Base-by-base conservation (phyloP, 1,139 yeast species). In the Groenewaldozyma auringiensis region DNA sequence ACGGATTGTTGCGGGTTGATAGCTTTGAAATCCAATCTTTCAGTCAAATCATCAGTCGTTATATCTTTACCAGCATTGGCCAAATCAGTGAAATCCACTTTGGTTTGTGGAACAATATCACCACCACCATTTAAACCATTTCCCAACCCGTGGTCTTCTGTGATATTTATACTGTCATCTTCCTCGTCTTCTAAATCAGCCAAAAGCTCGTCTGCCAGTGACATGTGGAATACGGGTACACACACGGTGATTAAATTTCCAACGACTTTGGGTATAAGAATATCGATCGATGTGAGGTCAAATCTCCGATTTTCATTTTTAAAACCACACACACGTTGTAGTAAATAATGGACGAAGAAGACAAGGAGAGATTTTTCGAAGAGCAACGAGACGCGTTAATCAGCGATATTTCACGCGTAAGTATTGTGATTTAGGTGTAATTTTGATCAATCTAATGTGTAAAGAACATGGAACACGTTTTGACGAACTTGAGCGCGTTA, bases 401-500 rank as follows among this genome's bases (percentile, higher is more conserved):
- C 21, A 61, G 70, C 14, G 74, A 71, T 43, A 69, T 72, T 29
- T 59, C 69, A 3, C 50, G 53, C 40, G 63, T 59, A 50, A 39
- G 61, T 50, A 29, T 21, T 3, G 21, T 22, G 16, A 3, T 22
- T 2, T 18, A 13, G 11, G 11, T 16, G 6, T 8, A 21, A 25
- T 13, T 17, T 14, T 14, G 14, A 3, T 17, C 17, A 34, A 17
- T 20, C 21, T 27, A 13, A 37, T 36, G 29, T 36, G 21, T n/a
- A 22, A 17, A 61, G 54, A 68, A 75, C 21, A 70, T 76, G 75
- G 79, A 75, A 47, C 65, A 73, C 2, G 75, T 76, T 6, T 58
- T 76, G 44, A 68, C 71, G 53, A 74, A 73, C 50, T 57, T 76
- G 43, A 74, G 73, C 54, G 68, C 74, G 37, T 59, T 76, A 42